Conservation (phyloP, 495 filamentous ascomycete species). For the Corynascus novoguineensis region DNA sequence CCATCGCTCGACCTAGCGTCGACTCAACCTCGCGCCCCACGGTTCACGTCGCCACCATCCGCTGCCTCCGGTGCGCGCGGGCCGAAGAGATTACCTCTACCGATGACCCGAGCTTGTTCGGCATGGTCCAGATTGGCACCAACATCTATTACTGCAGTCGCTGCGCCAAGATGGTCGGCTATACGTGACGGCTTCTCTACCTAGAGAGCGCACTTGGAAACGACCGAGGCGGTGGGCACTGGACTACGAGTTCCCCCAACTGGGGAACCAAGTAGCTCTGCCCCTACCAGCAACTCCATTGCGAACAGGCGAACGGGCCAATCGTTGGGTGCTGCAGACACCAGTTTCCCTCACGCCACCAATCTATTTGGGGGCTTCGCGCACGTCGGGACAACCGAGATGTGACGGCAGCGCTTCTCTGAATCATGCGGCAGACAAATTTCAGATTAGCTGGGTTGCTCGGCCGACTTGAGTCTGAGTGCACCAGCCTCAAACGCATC, state of each 20-base stretch:
- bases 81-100: slow-evolving; percentile 49
- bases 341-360: neutral
- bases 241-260: neutral
- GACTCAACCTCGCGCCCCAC: slow-evolving; percentile 34
- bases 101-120: slow-evolving; percentile 47
- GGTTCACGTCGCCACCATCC: slow-evolving; percentile 47
- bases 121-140: slow-evolving; percentile 65
- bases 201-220: neutral
- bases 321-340: neutral
- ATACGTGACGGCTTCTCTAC: slow-evolving; percentile 45
- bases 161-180: slow-evolving; percentile 68
- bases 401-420: neutral
- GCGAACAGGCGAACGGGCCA: no score
- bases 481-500: no score
- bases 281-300: neutral
- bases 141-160: slow-evolving; percentile 76
- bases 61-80: slow-evolving; percentile 52
- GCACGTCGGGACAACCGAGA: neutral
- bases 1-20: slow-evolving; percentile 35
- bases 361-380: neutral
- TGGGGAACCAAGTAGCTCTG: neutral
- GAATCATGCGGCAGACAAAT: no score
- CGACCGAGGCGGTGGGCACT: neutral
- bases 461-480: no score
- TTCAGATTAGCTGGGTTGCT: no score